phyloP scores from a whole-genome alignment of 2,329 filamentous ascomycete genomes.

The Hymenoscyphus occultus region DNA sequence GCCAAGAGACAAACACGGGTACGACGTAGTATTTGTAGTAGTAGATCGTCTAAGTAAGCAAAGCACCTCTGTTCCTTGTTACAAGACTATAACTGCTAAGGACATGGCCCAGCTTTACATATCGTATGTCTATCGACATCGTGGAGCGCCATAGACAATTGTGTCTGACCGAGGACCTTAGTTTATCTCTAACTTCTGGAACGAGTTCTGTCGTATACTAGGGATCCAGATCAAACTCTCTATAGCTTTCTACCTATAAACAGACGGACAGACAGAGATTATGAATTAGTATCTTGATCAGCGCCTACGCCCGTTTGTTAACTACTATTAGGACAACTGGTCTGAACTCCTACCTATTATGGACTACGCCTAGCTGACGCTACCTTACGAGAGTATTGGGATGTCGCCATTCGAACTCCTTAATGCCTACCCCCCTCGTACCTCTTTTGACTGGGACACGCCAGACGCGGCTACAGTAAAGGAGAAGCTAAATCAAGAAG shows the following conservation, averaged over 20 bases:
- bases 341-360: slow-evolving; percentile 17
- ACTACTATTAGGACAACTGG: slow-evolving; percentile 27
- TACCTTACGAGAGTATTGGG: too few relatives aligned
- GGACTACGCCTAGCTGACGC: slow-evolving; percentile 13
- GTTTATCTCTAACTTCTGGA: neutral
- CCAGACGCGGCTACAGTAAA: too few relatives aligned
- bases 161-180: neutral
- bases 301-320: slow-evolving; percentile 17
- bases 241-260: too few relatives aligned
- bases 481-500: too few relatives aligned
- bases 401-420: too few relatives aligned
- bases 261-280: too few relatives aligned
- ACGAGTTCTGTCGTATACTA: neutral
- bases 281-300: slow-evolving; percentile 3
- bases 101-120: neutral
- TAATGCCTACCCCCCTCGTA: too few relatives aligned
- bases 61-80: neutral
- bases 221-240: too few relatives aligned
- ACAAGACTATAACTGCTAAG: neutral
- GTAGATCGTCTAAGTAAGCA: too few relatives aligned
- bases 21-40: too few relatives aligned
- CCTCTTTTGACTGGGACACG: too few relatives aligned
- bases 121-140: neutral
- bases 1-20: too few relatives aligned
- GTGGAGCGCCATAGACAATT: neutral